Evolutionary conservation across 768 basidiomycete genomes (phyloP).

Genomic region (Vishniacozyma victoriae): DNA sequence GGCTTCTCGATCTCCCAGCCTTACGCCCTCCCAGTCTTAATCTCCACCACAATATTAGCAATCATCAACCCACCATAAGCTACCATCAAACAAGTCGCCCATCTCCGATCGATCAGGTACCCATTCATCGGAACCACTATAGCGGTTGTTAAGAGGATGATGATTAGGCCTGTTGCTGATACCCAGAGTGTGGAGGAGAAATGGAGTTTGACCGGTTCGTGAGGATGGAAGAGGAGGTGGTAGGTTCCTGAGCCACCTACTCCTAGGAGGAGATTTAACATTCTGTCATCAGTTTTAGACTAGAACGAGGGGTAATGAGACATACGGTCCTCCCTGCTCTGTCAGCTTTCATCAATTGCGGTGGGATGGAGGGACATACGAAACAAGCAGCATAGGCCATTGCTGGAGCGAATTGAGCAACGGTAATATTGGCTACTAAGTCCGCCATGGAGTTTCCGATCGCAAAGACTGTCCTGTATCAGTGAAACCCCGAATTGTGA

Average conservation of each 20-base stretch:
- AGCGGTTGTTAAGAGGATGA: constrained; percentile 66
- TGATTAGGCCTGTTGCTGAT: constrained; percentile 73
- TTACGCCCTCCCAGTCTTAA: constrained; percentile 44
- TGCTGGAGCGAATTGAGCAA: constrained; percentile 57
- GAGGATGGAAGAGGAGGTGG: constrained; percentile 55
- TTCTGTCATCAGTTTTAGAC: constrained; percentile 7
- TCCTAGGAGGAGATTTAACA: constrained; percentile 54
- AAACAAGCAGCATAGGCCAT: constrained; percentile 47
- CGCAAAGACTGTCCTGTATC: constrained; percentile 60
- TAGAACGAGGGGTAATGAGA: neutral
- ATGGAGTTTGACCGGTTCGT: constrained; percentile 59
- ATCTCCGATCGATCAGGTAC: constrained; percentile 69
- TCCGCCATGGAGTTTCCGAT: constrained; percentile 94
- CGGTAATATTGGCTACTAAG: constrained; percentile 92
- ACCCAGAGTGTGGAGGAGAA: constrained; percentile 80
- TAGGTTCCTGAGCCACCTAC: constrained; percentile 87
- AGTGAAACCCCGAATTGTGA: neutral
- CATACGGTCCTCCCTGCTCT: constrained; percentile 26
- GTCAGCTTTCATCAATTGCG: neutral
- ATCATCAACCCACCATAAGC: constrained; percentile 72
- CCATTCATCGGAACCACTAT: constrained; percentile 79
- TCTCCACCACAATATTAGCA: constrained; percentile 72
- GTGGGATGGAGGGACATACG: constrained; percentile 6
- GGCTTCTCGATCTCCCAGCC: too few species aligned
- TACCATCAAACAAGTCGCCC: constrained; percentile 73